Percentiles rank a stretch among this genome's conserved stretches.
Evolutionary conservation across 2,329 filamentous ascomycete genomes (phyloP).

Genomic region (Pestalotiopsis sp.): DNA sequence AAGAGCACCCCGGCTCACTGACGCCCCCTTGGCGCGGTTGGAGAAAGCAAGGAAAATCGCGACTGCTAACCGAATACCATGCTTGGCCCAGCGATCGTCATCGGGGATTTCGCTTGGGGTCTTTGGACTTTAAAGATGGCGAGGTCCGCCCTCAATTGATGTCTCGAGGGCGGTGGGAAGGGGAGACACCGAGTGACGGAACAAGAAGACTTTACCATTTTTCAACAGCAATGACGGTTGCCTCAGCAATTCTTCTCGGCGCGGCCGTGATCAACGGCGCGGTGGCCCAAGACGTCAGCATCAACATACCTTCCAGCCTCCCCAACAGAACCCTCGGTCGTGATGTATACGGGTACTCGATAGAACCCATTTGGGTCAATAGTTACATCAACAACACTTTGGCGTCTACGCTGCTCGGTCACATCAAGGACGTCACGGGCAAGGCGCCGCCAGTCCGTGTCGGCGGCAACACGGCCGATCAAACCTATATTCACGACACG

Average conservation of each 20-base stretch:
- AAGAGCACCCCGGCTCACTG: neutral
- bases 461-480: constrained; percentile 36
- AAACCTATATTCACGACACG: constrained; percentile 30
- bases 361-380: constrained; percentile 36
- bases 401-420: constrained; percentile 25
- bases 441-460: constrained; percentile 33
- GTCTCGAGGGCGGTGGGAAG: neutral
- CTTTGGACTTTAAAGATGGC: neutral
- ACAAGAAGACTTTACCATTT: too few relatives aligned
- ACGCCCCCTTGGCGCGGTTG: neutral
- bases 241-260: neutral
- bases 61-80: neutral
- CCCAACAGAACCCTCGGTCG: constrained; percentile 25
- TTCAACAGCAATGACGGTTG: neutral
- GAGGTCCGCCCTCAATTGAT: neutral
- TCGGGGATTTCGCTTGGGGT: neutral
- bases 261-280: neutral
- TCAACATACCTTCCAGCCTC: constrained; percentile 27
- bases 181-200: neutral
- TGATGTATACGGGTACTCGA: constrained; percentile 35
- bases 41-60: neutral
- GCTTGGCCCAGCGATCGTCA: neutral
- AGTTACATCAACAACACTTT: constrained; percentile 29
- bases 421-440: constrained; percentile 29
- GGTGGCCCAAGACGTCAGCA: constrained; percentile 9